Conservation (phyloP, 2,329 filamentous ascomycete genomes). For the Colletotrichum sidae region DNA sequence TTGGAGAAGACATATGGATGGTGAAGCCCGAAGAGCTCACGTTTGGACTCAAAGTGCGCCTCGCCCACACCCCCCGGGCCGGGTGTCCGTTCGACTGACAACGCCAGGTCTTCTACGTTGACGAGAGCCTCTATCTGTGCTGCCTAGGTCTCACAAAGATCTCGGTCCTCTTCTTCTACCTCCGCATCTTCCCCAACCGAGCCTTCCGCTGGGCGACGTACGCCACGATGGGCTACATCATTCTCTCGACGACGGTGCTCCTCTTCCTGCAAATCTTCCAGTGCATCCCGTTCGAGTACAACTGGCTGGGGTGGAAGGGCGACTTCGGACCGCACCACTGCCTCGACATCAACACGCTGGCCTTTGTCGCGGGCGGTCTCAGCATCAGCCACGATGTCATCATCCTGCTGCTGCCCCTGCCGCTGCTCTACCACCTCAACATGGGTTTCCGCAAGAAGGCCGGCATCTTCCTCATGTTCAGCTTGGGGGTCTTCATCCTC, state of each 20-base stretch:
- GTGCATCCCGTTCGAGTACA: slow-evolving; percentile 46
- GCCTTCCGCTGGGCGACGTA: slow-evolving; percentile 44
- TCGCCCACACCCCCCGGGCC: too few species aligned
- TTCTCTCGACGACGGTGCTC: slow-evolving; percentile 43
- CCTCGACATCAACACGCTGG: slow-evolving; percentile 47
- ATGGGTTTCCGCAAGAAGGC: slow-evolving; percentile 41
- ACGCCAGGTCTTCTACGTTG: slow-evolving; percentile 45
- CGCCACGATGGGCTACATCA: slow-evolving; percentile 42
- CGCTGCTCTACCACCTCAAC: slow-evolving; percentile 46
- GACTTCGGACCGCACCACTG: slow-evolving; percentile 42
- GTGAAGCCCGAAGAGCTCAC: slow-evolving; percentile 44
- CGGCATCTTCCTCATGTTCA: slow-evolving; percentile 50
- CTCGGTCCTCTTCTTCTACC: slow-evolving; percentile 47
- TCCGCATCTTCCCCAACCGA: slow-evolving; percentile 46
- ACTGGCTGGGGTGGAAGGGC: slow-evolving; percentile 50
- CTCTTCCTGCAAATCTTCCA: slow-evolving; percentile 51
- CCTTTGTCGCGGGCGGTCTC: slow-evolving; percentile 44
- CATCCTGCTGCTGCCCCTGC: slow-evolving; percentile 49
- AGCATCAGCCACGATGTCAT: slow-evolving; percentile 50
- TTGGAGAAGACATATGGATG: slow-evolving; percentile 54
- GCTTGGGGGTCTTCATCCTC: slow-evolving; percentile 51
- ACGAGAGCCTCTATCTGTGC: slow-evolving; percentile 47
- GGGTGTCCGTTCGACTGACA: not conserved
- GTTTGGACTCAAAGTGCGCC: slow-evolving; percentile 44
- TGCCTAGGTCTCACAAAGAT: slow-evolving; percentile 46